Percentiles rank a stretch among this genome's conserved stretches.
Conservation (phyloP, 495 filamentous ascomycete genomes). For the Penicillium paxilli region DNA sequence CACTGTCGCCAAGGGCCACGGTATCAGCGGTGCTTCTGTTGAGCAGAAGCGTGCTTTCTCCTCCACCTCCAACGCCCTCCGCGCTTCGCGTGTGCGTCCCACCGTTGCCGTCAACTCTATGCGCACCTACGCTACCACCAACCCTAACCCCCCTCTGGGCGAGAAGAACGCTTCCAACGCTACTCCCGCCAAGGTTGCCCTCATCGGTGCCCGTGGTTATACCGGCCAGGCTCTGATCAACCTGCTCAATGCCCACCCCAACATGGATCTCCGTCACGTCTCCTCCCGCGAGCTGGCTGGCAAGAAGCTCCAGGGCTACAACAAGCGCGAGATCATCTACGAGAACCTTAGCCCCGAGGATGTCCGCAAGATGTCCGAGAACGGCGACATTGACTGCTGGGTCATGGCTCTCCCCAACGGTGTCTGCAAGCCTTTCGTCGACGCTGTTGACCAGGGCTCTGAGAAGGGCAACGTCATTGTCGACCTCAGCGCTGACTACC, state of each 20-base stretch:
- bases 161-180: conserved; percentile 85
- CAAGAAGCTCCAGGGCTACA: conserved; percentile 87
- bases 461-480: conserved; percentile 78
- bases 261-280: conserved; percentile 91
- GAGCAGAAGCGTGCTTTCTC: conserved; percentile 70
- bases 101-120: conserved; percentile 26
- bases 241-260: conserved; percentile 86
- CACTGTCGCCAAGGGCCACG: conserved; percentile 53
- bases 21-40: conserved; percentile 41
- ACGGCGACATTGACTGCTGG: conserved; percentile 95
- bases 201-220: conserved; percentile 95
- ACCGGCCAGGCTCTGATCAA: conserved; percentile 92
- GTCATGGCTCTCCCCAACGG: conserved; percentile 98
- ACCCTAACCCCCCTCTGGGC: conserved; percentile 97
- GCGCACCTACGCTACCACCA: conserved; percentile 69
- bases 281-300: conserved; percentile 93
- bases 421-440: conserved; percentile 94
- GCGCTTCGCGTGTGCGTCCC: conserved; percentile 33
- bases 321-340: conserved; percentile 90
- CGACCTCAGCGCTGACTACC: conserved; percentile 93
- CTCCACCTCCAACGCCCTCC: conserved; percentile 49
- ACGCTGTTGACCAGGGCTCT: conserved; percentile 77
- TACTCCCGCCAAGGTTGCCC: conserved; percentile 77
- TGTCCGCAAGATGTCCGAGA: conserved; percentile 84
- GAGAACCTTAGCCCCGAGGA: conserved; percentile 90